Conservation (phyloP, 192 early-diverging fungal genomes). For the Chytriomyces hyalinus region DNA sequence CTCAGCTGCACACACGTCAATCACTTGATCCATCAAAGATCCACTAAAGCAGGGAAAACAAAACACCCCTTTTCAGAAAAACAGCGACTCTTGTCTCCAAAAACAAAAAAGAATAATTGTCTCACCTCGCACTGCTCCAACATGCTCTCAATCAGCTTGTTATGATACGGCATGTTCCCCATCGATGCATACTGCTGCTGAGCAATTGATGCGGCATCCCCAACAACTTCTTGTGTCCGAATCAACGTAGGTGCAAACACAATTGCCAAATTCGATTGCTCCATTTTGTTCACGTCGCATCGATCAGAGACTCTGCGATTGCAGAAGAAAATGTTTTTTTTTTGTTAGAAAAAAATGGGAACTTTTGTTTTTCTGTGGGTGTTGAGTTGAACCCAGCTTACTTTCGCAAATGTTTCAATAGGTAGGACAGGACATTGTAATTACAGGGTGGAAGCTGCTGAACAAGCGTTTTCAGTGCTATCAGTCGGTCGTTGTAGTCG, state of each 20-base stretch:
- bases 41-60: constrained; percentile 34
- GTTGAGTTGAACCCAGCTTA: constrained; percentile 8
- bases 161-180: constrained; percentile 61
- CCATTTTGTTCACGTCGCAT: constrained; percentile 64
- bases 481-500: constrained; percentile 74
- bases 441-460: constrained; percentile 58
- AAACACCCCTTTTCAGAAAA: background rate
- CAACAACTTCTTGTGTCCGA: constrained; percentile 45
- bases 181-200: constrained; percentile 49
- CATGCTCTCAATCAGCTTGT: constrained; percentile 55
- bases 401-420: constrained; percentile 57
- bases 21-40: constrained; percentile 47
- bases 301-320: constrained; percentile 46
- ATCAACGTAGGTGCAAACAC: constrained; percentile 61
- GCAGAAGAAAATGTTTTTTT: background rate
- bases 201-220: constrained; percentile 16
- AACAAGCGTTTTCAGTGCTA: constrained; percentile 69
- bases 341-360: background rate
- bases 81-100: too few relatives aligned
- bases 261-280: constrained; percentile 62
- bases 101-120: background rate
- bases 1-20: background rate
- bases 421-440: constrained; percentile 57
- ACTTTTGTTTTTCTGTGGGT: background rate
- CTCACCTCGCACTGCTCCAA: constrained; percentile 52